phyloP scores from a whole-genome alignment of 306 rosid genomes.

The Quercus alba region DNA sequence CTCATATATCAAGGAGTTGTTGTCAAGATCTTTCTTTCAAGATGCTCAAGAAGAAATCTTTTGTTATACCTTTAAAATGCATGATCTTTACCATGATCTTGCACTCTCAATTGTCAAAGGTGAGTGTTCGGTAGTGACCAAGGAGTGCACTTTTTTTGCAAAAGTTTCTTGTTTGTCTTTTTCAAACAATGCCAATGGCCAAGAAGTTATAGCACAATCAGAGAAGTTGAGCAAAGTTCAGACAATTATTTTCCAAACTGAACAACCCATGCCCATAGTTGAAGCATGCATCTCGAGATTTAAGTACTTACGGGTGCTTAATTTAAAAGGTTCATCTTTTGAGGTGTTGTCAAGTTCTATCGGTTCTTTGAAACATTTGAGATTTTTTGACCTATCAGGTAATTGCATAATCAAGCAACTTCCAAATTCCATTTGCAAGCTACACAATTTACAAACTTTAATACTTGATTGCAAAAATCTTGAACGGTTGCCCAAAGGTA shows the following conservation, averaged over 20 bases:
- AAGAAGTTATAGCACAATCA: not conserved
- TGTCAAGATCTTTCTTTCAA: conserved; percentile 23
- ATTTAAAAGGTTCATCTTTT: conserved; percentile 8
- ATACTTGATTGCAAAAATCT: conserved; percentile 14
- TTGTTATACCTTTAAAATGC: conserved; percentile 11
- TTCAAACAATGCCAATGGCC: not conserved
- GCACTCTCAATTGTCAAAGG: conserved; percentile 14
- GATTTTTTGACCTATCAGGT: not conserved
- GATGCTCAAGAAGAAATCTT: not conserved
- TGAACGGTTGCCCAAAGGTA: conserved; percentile 21
- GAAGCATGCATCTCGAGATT: not conserved
- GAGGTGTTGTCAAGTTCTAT: conserved; percentile 16
- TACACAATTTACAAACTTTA: conserved; percentile 26
- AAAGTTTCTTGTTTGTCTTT: not conserved
- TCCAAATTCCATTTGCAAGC: conserved; percentile 28
- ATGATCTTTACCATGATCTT: conserved; percentile 24
- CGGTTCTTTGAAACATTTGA: conserved; percentile 14
- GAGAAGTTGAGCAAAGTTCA: not conserved
- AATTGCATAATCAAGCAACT: not conserved
- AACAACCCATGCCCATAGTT: not conserved
- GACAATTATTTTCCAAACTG: not conserved
- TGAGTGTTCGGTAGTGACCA: not conserved
- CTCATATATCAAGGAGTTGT: conserved; percentile 16
- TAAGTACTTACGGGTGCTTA: conserved; percentile 14
- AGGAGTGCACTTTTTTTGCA: not conserved